Base-by-base conservation (phyloP, 805 yeast species). In the Saccharomycopsis olivae region DNA sequence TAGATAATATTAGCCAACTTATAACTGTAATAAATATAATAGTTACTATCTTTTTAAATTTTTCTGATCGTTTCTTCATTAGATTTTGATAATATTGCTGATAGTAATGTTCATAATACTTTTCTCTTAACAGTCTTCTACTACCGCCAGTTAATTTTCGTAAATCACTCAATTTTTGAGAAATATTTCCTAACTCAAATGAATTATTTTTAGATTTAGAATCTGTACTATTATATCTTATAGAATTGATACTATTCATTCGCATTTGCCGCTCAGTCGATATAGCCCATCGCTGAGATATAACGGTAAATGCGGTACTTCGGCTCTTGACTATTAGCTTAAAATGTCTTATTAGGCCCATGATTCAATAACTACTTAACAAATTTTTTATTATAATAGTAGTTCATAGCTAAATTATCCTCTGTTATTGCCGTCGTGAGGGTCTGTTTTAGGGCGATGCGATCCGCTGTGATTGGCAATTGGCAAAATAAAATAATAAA, bases 1-100 rank as follows among this genome's bases (percentile, higher is more conserved):
- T 32, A 4, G 44, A 41, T 10, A 41, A 14, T 10, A 24, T 18
- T 3, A 13, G 14, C 42, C 42, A 39, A 5, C 11, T 15, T 4
- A 32, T 9, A 4, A 27, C 32, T 5, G 21, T 20, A 17, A 30
- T 11, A 10, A 29, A 10, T 10, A 21, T 14, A n/a, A 17, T 10
- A 4, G 29, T 18, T 14, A 30, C n/a, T 15, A 30, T 30, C 20
- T n/a, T 15, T 16, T 30, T 30, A 20, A 15, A 30, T 16, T 6
- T 19, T 30, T 30, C 8, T 5, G 16, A 14, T 16, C 38, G 29
- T 25, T 17, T 14, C 6, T 15, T 15, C n/a, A 6, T 30, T 8
- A 30, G 13, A 30, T 14, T 30, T 16, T 30, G 33, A 30, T 30
- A 30, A n/a, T 30, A 30, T 30, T 30, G 33, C 13, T 30, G 33